Conservation (phyloP, 495 filamentous ascomycete genomes). For the Podospora fimiseda region DNA sequence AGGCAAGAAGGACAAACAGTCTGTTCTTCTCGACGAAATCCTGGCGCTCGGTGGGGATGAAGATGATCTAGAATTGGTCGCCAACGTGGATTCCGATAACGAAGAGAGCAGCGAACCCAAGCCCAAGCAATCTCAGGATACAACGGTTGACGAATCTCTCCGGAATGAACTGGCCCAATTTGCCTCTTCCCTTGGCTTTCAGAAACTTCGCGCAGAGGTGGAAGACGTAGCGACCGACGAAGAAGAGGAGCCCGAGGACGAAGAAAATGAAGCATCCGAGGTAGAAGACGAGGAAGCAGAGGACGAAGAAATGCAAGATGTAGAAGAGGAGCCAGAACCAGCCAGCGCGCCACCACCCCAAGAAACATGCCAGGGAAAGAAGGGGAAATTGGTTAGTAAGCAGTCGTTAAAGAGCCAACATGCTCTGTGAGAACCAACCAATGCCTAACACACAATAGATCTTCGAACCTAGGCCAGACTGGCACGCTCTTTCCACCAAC, state of each 20-base stretch:
- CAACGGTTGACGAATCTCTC: slow-evolving; percentile 30
- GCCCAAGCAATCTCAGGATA: slow-evolving; percentile 21
- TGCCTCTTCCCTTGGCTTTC: slow-evolving; percentile 41
- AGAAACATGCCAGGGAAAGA: slow-evolving; percentile 19
- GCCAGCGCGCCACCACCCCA: slow-evolving; percentile 12
- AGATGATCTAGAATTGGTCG: slow-evolving; percentile 64
- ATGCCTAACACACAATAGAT: slow-evolving; percentile 42
- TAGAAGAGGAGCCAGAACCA: slow-evolving; percentile 18
- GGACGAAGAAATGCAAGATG: slow-evolving; percentile 19
- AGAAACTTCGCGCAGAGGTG: slow-evolving; percentile 28
- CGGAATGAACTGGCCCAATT: slow-evolving; percentile 39
- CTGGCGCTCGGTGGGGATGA: slow-evolving; percentile 69
- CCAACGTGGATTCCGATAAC: slow-evolving; percentile 53
- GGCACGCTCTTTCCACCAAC: slow-evolving; percentile 66
- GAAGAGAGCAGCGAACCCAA: slow-evolving; percentile 43
- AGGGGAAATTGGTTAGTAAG: slow-evolving; percentile 40
- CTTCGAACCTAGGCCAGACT: slow-evolving; percentile 74
- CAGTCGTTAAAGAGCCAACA: not conserved
- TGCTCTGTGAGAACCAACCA: not conserved
- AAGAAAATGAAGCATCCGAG: slow-evolving; percentile 20
- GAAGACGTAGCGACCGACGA: slow-evolving; percentile 29
- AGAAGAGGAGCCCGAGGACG: slow-evolving; percentile 26
- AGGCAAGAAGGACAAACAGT: slow-evolving; percentile 16
- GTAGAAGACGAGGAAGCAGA: slow-evolving; percentile 24
- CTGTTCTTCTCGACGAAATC: slow-evolving; percentile 60